Conservation (phyloP, 1,284 basidiomycete species). For the Xanthoconium separans region DNA sequence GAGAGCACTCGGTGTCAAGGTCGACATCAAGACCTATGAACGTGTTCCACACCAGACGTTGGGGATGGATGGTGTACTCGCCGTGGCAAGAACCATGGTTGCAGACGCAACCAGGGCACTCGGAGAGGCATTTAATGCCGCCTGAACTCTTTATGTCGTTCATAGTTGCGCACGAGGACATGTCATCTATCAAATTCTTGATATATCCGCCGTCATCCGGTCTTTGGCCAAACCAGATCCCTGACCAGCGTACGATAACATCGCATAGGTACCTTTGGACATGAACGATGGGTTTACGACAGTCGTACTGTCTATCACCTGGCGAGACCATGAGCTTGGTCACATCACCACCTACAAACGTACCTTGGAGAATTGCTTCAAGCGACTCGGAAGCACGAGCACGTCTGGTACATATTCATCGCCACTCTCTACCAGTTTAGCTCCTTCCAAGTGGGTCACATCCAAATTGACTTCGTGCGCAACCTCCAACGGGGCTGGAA, state of each 20-base stretch:
- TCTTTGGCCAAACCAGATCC: slow-evolving; percentile 33
- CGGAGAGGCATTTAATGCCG: slow-evolving; percentile 40
- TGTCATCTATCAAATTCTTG: slow-evolving; percentile 22
- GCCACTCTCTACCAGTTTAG: slow-evolving; percentile 45
- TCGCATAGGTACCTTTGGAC: slow-evolving; percentile 55
- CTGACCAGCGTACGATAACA: slow-evolving; percentile 38
- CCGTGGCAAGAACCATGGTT: slow-evolving; percentile 52
- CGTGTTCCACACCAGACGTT: slow-evolving; percentile 67
- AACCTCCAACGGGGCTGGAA: slow-evolving; percentile 78
- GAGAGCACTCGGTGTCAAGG: slow-evolving; percentile 50
- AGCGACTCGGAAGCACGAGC: slow-evolving; percentile 78
- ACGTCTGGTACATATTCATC: slow-evolving; percentile 70
- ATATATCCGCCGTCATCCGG: slow-evolving; percentile 37
- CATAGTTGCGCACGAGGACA: neutral
- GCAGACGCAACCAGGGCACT: slow-evolving; percentile 53
- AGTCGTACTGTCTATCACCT: slow-evolving; percentile 67
- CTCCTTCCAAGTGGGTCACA: slow-evolving; percentile 66
- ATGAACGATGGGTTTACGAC: slow-evolving; percentile 74
- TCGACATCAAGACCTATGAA: slow-evolving; percentile 56
- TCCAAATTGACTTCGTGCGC: slow-evolving; percentile 85
- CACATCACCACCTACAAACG: neutral
- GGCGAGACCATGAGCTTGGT: neutral
- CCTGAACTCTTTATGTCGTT: neutral
- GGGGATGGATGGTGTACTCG: slow-evolving; percentile 65
- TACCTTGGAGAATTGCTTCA: slow-evolving; percentile 84